Base-by-base conservation (phyloP, 2,329 filamentous ascomycete genomes). In the Aureobasidium sp. region DNA sequence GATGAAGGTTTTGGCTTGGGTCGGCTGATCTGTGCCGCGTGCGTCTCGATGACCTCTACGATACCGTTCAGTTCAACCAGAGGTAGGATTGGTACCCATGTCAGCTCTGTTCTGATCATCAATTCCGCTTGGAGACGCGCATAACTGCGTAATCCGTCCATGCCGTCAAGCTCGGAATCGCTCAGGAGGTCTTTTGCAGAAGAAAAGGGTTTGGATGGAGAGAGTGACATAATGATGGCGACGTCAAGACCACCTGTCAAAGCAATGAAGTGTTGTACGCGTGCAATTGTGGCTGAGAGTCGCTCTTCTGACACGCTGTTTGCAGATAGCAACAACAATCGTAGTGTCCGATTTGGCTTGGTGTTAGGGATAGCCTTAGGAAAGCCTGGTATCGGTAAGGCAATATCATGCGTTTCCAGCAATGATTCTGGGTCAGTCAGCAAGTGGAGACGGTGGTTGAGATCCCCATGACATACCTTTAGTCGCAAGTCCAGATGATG, bases 321-420 rank as follows among this genome's bases (percentile, higher is more conserved):
- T 2, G 68, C 66, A 2, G 72, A 69, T 26, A 75, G 66, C 2
- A 75, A 67, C 20, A 75, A 68, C 34, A 72, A 44, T 29, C 69
- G 69, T 2, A 74, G 64, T 23, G 65, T 60, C 12, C 55, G 62
- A 0, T 55, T 59, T 5, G 53, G 6, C 34, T 59, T 12, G 32
- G 63, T 50, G 37, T 68, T 37, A 46, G 62, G 10, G 37, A 57
- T n/a, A 61, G 42, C n/a, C 62, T 59, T 13, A 48, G 29, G 4
- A 29, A 37, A 39, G 46, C 57, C 36, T 63, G 26, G 2, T 36
- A 17, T 15, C 70, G 8, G 71, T 67, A 6, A 73, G 64, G 70
- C 67, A 34, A 79, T 65, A 61, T 73, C 75, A 65, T 75, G 70
- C 23, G 76, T 74, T 42, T 71, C 69, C 37, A 75, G 70, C 0